Percentiles rank a stretch among this genome's conserved stretches.
Conservation (phyloP, 345 rosid genomes). For the Trapa bicornis region DNA sequence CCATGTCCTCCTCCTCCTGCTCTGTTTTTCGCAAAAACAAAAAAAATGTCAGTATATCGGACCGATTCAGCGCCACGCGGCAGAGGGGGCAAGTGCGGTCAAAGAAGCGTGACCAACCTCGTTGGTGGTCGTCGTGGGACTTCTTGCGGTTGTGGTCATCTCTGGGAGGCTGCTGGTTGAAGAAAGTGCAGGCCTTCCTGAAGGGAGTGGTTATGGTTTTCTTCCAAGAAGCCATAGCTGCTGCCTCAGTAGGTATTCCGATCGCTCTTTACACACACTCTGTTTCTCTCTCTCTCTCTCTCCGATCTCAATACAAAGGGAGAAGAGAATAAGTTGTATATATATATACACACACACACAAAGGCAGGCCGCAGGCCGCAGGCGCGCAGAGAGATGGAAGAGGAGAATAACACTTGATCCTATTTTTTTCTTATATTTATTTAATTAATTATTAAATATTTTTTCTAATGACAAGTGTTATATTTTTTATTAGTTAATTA, state of each 20-base stretch:
- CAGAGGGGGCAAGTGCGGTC: neutral
- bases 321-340: too few relatives aligned
- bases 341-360: too few relatives aligned
- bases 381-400: too few relatives aligned
- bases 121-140: conserved; percentile 12
- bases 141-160: conserved; percentile 24
- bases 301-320: too few relatives aligned
- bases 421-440: too few relatives aligned
- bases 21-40: conserved; percentile 19
- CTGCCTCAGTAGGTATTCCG: too few relatives aligned
- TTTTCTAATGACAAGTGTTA: too few relatives aligned
- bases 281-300: neutral
- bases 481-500: too few relatives aligned
- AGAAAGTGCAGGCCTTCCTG: conserved; percentile 70
- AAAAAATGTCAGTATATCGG: neutral
- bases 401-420: too few relatives aligned
- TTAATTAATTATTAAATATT: too few relatives aligned
- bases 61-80: neutral
- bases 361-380: too few relatives aligned
- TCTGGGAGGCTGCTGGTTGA: conserved; percentile 38
- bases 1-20: conserved; percentile 34
- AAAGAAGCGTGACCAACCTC: neutral
- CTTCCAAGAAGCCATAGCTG: conserved; percentile 63
- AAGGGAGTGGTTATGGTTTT: conserved; percentile 69
- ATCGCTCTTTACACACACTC: too few relatives aligned